Evolutionary conservation across 768 basidiomycete genomes (phyloP), one percentile per base, ranked within the genome.

Genomic region (Tulasnella sp.): DNA sequence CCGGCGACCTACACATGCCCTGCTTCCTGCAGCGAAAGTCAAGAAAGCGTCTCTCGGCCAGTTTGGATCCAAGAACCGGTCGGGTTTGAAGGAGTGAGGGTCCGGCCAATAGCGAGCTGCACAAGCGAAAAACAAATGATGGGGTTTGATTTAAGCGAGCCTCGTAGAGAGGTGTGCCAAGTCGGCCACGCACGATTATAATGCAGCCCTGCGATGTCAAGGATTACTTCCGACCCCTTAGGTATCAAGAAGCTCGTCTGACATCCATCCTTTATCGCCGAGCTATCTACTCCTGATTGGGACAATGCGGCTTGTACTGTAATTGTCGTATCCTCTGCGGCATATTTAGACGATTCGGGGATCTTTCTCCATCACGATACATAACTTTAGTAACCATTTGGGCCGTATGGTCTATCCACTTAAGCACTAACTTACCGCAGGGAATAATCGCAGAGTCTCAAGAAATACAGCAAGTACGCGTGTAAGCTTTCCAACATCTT

Each of bases 1-100:
- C 52, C 52, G 25, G 27, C 42, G 19, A 9, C 60, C 60, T 8
- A 60, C 34, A 24, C 59, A 60, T 31, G 59, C 31, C n/a, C 59
- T 45, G 10, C 49, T 15, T 12, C 59, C 59, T n/a, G 38, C 44
- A 27, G 60, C 44, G 34, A 60, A 60, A 10, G 60, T 38, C 11
- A 55, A 8, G 30, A 60, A 60, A 9, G 60, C 60, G 25, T 60
- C 60, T 17, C 60, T 38, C 15, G 51, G 38, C 52, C 60, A 53
- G 15, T 54, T 44, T 12, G 48, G 59, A 5, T 55, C 60, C n/a
- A 55, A 25, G 30, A 60, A 60, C 1, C 60, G 51, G 11, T 27
- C 52, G 21, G 60, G 60, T n/a, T 25, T 46, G 27, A 60, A 60
- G 3, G 11, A 38, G 2, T 54, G 7, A 2, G 60, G 29, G 21